Evolutionary conservation across 805 yeast genomes (phyloP), one percentile per base, ranked within the genome.

Genomic region (Wickerhamomyces chaumierensis): DNA sequence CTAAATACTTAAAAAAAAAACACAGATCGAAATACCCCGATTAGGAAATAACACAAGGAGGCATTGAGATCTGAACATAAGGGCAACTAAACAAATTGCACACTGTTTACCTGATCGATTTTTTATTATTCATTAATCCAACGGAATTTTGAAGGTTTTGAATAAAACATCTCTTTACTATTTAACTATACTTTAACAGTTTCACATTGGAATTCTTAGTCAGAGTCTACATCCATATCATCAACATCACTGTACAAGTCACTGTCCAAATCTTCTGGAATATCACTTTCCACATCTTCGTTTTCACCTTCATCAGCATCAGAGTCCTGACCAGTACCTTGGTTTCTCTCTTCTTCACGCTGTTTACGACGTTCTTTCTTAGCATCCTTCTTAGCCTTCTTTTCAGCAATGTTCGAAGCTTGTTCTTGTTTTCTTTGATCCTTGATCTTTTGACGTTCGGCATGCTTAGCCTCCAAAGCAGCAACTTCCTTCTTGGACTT

Each of bases 351-450:
- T 41, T 54, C 63, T 57, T 71, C 55, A 65, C 78, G 62, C 49
- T 69, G 73, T 62, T 69, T 62, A 60, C 75, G 70, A 51, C 94
- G 75, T 40, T 76, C 75, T 49, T 78, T 78, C 65, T 81, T 83
- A 9, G 77, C 82, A 33, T 73, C 78, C 54, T 81, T 81, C 52
- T 69, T 79, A 36, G 78, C 86, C 46, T 75, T 73, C 69, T 82
- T 88, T 39, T 72, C 75, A 18, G 76, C 71, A 38, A 88, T 81
- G 53, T 87, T 84, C 34, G 71, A 88, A 48, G 75, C 77, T 61
- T 88, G 96, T 52, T 73, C 78, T 47, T 75, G 75, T 56, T 81
- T 74, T 62, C 96, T 75, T 51, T 75, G 68, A 23, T 71, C 81
- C 60, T 78, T 83, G 49, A 81, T 61, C 51, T 69, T 71, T 53